These are phyloP conservation scores for Hypoxylon intermedium DNA, from an alignment of 495 filamentous ascomycete species.

Conservation along the genomic window DNA sequence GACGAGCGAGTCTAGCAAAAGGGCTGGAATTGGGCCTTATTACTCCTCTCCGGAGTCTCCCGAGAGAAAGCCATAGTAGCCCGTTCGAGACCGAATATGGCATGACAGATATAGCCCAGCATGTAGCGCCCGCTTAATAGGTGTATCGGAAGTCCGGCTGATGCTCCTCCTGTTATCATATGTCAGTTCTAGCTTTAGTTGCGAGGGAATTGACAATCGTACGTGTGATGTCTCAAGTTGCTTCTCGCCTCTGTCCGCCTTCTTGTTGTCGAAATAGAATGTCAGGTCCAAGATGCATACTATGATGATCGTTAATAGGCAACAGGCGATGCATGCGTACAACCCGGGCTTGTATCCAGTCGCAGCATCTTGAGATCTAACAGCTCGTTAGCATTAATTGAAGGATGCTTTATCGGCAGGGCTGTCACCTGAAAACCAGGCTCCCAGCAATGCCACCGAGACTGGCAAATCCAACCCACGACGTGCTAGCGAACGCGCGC, in stretches of 20 bases:
- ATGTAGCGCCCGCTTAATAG: constrained; percentile 39
- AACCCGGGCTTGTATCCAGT: constrained; percentile 51
- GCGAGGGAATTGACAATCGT: constrained; percentile 13
- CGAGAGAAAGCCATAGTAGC: too few species aligned
- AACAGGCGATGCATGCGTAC: constrained; percentile 53
- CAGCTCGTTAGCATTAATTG: constrained; percentile 9
- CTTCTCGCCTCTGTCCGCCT: constrained; percentile 54
- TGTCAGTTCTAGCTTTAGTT: constrained; percentile 5
- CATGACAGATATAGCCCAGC: background rate
- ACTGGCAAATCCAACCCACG: constrained; percentile 62
- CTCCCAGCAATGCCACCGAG: constrained; percentile 55
- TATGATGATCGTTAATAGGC: constrained; percentile 45
- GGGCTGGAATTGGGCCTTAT: too few species aligned
- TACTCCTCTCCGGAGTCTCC: too few species aligned
- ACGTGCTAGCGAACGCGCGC: constrained; percentile 65
- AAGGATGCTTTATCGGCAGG: too few species aligned
- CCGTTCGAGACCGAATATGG: background rate
- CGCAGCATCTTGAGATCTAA: constrained; percentile 44
- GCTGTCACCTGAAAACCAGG: constrained; percentile 59
- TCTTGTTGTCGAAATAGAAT: constrained; percentile 47
- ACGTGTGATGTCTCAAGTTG: constrained; percentile 53
- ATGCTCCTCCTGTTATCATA: constrained; percentile 46
- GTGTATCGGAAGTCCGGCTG: constrained; percentile 58
- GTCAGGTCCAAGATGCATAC: constrained; percentile 43
- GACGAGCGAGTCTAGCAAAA: too few species aligned